Conservation (phyloP, 352 stramenopile genomes). For the Phytopythium chamaehyphon region DNA sequence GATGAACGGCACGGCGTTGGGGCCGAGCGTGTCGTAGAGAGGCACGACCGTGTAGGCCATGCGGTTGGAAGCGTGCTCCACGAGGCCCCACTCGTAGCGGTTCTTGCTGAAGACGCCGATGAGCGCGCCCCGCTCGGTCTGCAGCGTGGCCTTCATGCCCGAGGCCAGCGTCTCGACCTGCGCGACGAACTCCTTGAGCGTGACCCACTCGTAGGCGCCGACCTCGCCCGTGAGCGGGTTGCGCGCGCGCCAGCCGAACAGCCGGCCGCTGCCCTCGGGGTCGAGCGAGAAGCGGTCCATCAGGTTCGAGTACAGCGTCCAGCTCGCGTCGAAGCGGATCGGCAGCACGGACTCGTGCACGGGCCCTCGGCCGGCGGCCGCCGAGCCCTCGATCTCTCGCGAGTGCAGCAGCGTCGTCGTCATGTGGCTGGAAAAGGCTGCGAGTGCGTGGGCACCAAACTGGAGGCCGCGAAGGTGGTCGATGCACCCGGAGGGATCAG, state of each 20-base stretch:
- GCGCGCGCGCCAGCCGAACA: slow-evolving; percentile 37
- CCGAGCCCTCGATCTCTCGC: background rate
- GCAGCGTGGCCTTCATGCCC: slow-evolving; percentile 12
- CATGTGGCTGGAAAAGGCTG: too few species aligned
- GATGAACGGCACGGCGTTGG: slow-evolving; percentile 62
- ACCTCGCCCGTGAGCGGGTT: slow-evolving; percentile 21
- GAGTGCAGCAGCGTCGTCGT: slow-evolving; percentile 5
- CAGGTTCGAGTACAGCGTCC: slow-evolving; percentile 46
- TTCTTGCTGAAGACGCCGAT: slow-evolving; percentile 26
- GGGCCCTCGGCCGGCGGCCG: slow-evolving; percentile 11
- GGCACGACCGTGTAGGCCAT: slow-evolving; percentile 13
- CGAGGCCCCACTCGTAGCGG: slow-evolving; percentile 21
- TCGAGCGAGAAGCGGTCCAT: slow-evolving; percentile 23
- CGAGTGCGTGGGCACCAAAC: too few species aligned
- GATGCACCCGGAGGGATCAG: too few species aligned
- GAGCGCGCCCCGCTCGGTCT: slow-evolving; percentile 15
- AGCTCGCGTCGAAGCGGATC: slow-evolving; percentile 18
- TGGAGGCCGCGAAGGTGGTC: too few species aligned
- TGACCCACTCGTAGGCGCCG: slow-evolving; percentile 19
- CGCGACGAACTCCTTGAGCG: slow-evolving; percentile 9
- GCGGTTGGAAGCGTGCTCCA: slow-evolving; percentile 19
- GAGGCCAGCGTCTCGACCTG: slow-evolving; percentile 10
- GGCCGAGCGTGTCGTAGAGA: slow-evolving; percentile 75
- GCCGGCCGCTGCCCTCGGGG: slow-evolving; percentile 29
- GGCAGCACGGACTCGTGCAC: slow-evolving; percentile 11